Base-by-base conservation (phyloP, 768 basidiomycete genomes). In the Boletus reticuloceps region DNA sequence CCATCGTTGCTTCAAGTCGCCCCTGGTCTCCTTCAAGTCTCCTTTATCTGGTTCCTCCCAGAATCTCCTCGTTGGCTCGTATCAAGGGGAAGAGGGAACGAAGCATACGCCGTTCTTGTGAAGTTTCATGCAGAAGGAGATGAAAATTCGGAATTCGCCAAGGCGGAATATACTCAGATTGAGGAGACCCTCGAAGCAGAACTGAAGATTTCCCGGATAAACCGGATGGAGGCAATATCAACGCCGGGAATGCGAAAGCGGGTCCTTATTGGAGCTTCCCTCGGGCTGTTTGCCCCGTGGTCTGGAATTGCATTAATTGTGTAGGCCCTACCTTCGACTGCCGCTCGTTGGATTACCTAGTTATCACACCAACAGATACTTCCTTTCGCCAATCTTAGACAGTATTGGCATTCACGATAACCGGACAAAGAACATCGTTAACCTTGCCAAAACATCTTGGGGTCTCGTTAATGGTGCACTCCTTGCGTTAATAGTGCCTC, bases 21-120 rank as follows among this genome's bases (percentile, higher is more conserved):
- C 1, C 85, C 85, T 2, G 79, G 78, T 55, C 34, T 75, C 12
- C 67, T 85, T 22, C 85, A 86, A 57, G 63, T 86, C 43, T 55
- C 58, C 27, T 82, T 87, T 66, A 74, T 86, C 50, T 78, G 70
- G 63, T 81, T 82, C 62, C 70, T 86, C 16, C 84, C 84, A 3
- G 85, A 88, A 62, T 84, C 82, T 12, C 85, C 85, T 16, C 78
- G 82, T 37, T 86, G 84, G 84, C 75, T 86, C 6, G 72, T 86
- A 32, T 79, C 82, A 5, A 79, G 78, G 47, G 83, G 84, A 27
- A 77, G 82, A 17, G 67, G 66, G 2, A 74, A 74, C 1, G 81
- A 84, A 56, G 83, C 82, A 0, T 65, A 69, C 48, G 69, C 64
- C 1, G 74, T 82, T 42, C 72, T 85, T 22, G 76, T 69, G 19